Base-by-base conservation (phyloP, 139 green algal species). In the Tetradesmus lagerheimii region DNA sequence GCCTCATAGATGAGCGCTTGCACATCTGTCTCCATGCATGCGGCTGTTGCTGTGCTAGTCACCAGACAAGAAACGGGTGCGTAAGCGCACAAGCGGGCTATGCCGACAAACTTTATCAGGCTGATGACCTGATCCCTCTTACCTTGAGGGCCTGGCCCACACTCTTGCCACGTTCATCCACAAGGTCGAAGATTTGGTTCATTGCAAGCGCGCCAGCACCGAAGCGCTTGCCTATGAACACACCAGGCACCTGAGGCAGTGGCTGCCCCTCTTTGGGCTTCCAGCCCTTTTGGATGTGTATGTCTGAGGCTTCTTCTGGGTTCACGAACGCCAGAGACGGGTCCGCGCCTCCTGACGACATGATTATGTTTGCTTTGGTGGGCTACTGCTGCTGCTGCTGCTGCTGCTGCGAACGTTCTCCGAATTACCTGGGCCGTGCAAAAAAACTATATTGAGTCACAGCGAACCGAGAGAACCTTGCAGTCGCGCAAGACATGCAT, bases 101-200 rank as follows among this genome's bases (percentile, higher is more conserved):
- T n/a, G n/a, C n/a, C n/a, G n/a, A n/a, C n/a, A n/a, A n/a, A n/a
- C n/a, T n/a, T n/a, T n/a, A n/a, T n/a, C n/a, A n/a, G n/a, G n/a
- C n/a, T n/a, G n/a, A n/a, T n/a, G 4, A 23, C 27, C 31, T 0
- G 1, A 4, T 27, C 12, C n/a, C 6, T 16, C 47, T 27, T 29
- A 89, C 85, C 85, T 89, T 89, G 43, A 89, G 74, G 2, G 85
- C 85, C 35, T 84, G 74, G n/a, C 74, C 43, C 2, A 50, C n/a
- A 31, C 41, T 66, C 18, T 83, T 53, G 43, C 85, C 85, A 4
- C 34, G 29, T 20, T 50, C 37, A 20, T 89, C 85, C 31, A 89
- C 71, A 37, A 89, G 31, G 45, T 89, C 85, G 29, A 83, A 89
- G 31, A 89, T 89, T 34, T 27, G 57, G 74, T 89, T 89, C 71